These are phyloP conservation scores for Fusarium sp. DNA, from an alignment of 2,329 filamentous ascomycete species.

Conservation along the genomic window DNA sequence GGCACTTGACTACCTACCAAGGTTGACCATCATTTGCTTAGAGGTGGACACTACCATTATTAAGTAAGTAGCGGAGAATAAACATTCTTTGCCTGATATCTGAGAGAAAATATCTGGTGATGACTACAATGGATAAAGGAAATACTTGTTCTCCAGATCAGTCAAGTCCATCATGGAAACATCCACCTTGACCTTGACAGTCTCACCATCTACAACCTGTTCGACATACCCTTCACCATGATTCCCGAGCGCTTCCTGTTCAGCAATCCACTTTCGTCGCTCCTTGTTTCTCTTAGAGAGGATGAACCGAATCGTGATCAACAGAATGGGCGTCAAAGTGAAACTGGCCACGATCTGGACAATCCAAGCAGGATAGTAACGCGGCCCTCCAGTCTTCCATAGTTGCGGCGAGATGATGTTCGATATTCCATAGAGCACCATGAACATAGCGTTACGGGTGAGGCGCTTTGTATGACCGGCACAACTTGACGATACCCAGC, in stretches of 20 bases:
- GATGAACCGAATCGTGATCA: neutral
- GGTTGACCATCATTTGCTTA: neutral
- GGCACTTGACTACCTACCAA: neutral
- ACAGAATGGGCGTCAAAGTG: conserved; percentile 15
- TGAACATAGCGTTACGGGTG: neutral
- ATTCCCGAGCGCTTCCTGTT: neutral
- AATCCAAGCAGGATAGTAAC: conserved; percentile 34
- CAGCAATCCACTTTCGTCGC: neutral
- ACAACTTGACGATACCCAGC: neutral
- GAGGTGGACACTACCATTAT: fast-evolving
- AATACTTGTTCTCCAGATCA: conserved; percentile 33
- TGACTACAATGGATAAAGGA: neutral
- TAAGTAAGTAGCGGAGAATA: no score
- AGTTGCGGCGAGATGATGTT: conserved; percentile 37
- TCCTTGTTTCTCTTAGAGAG: neutral
- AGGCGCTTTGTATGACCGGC: neutral
- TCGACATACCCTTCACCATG: neutral
- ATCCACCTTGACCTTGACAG: conserved; percentile 29
- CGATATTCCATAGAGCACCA: neutral
- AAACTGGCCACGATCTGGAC: conserved; percentile 33
- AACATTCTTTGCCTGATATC: fast-evolving
- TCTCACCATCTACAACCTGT: conserved; percentile 12
- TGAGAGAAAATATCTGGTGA: fast-evolving
- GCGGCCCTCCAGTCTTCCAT: conserved; percentile 22
- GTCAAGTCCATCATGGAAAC: conserved; percentile 33